Evolutionary conservation across 2,329 filamentous ascomycete genomes (phyloP), one percentile per base, ranked within the genome.

Genomic region (Fusarium piperis): DNA sequence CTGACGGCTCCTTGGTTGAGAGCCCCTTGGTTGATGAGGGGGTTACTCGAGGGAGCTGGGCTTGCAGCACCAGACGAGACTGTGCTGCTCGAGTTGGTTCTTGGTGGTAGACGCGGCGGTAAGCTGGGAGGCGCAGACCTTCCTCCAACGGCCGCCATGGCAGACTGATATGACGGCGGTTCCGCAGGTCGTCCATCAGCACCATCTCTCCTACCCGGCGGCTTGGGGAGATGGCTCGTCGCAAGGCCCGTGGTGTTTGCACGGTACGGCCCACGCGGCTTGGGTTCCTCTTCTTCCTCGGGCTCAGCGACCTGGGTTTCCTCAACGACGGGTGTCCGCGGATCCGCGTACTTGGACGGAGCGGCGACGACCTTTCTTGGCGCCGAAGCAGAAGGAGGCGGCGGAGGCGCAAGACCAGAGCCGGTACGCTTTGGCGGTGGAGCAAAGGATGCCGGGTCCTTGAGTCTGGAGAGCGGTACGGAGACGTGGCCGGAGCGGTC

Each of bases 361-460:
- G 79, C 68, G 28, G 78, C 59, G 65, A 76, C 62, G 60, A 77
- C 80, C 53, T 74, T 75, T 59, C 79, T 76, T 3, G 73, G 66
- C 11, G 77, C 26, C 6, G 76, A 64, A 11, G 76, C 73, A 15
- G 76, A 64, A 11, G 76, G 74, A 15, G 77, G 75, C 20, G 78
- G 78, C 18, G 73, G 64, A 4, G 76, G 73, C 15, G 67, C 71
- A 46, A 75, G 77, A 80, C 81, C 87, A 46, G 80, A 71, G 65
- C 77, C 76, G 30, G 79, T 79, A 38, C 82, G 92, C 75, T 89
- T 95, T 1, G 94, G 94, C 28, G 94, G 94, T 26, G 94, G 93
- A 3, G 89, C 94, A 78, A 97, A 97, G 16, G 90, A 88, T 1
- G 89, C 80, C 1, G 94, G 94, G 78, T 97, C 94, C 78, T 90